A percentile compares a stretch with the other conserved stretches of the same genome.
Evolutionary conservation across 2,329 filamentous ascomycete genomes (phyloP).

Genomic region (Trichophyton mentagrophytes): DNA sequence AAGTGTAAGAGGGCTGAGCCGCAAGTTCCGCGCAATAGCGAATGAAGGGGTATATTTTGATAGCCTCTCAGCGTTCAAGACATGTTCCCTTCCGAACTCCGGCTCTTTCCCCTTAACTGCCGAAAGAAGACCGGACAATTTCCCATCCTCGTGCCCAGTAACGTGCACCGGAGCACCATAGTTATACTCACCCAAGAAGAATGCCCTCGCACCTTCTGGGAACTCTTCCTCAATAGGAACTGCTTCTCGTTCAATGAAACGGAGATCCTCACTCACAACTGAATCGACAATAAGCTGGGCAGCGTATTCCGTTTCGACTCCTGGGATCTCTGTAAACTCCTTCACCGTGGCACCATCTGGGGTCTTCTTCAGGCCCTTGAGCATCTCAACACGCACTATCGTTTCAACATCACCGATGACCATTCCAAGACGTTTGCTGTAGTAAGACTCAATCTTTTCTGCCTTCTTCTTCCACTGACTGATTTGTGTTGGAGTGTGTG

Average conservation of each 20-base stretch:
- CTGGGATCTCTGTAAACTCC: constrained; percentile 76
- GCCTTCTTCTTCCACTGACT: constrained; percentile 76
- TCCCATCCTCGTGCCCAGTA: constrained; percentile 57
- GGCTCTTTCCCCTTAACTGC: constrained; percentile 58
- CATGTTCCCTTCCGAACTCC: constrained; percentile 68
- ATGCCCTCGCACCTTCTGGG: constrained; percentile 65
- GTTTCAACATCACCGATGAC: constrained; percentile 78
- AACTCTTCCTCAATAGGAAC: constrained; percentile 86
- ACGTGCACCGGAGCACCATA: constrained; percentile 87
- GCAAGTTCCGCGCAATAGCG: constrained; percentile 69
- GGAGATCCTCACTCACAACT: constrained; percentile 78
- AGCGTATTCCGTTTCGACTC: constrained; percentile 81
- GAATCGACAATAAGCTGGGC: constrained; percentile 80
- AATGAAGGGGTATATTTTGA: constrained; percentile 78
- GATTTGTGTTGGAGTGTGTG: constrained; percentile 64
- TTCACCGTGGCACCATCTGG: constrained; percentile 85
- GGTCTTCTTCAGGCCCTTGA: constrained; percentile 80
- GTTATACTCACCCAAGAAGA: constrained; percentile 87
- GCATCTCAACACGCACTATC: constrained; percentile 81
- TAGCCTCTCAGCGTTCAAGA: constrained; percentile 53
- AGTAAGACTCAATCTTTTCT: constrained; percentile 67
- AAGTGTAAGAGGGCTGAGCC: constrained; percentile 71
- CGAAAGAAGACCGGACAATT: constrained; percentile 67
- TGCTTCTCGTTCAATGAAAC: constrained; percentile 84
- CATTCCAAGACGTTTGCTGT: constrained; percentile 83